These are phyloP conservation scores for Helotiales sp. DNA, from an alignment of 2,329 filamentous ascomycete genomes.

Conservation along the genomic window DNA sequence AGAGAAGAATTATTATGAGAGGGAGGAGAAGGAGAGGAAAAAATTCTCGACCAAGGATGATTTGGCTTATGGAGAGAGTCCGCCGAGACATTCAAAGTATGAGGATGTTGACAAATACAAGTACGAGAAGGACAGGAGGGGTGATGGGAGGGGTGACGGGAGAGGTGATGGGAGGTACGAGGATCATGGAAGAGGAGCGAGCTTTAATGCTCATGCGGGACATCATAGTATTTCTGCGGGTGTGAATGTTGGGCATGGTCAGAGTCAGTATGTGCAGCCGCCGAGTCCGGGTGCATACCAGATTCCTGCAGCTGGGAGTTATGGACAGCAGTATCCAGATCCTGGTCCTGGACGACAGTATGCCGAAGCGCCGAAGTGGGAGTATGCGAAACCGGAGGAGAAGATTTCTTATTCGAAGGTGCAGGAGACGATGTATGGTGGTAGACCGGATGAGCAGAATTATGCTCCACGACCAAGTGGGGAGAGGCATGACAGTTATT, in stretches of 20 bases:
- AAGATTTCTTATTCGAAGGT: slow-evolving; percentile 36
- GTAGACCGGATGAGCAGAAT: slow-evolving; percentile 15
- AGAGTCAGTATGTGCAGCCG: slow-evolving; percentile 17
- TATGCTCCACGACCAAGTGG: slow-evolving; percentile 17
- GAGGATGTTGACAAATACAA: slow-evolving; percentile 31
- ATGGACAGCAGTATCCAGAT: slow-evolving; percentile 11
- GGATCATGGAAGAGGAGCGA: slow-evolving; percentile 18
- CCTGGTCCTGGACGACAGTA: slow-evolving; percentile 11
- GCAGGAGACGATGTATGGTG: slow-evolving; percentile 19
- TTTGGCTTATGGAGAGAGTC: slow-evolving; percentile 7
- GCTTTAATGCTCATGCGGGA: slow-evolving; percentile 29
- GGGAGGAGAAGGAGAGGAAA: slow-evolving; percentile 17
- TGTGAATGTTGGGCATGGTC: slow-evolving; percentile 25
- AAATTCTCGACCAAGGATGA: slow-evolving; percentile 10
- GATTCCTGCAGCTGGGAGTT: slow-evolving; percentile 3
- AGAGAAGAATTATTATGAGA: slow-evolving; percentile 25
- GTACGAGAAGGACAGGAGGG: slow-evolving; percentile 27
- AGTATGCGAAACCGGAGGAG: slow-evolving; percentile 41
- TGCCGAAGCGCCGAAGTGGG: slow-evolving; percentile 35
- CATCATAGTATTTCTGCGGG: slow-evolving; percentile 26
- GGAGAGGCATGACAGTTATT: background rate
- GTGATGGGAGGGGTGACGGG: slow-evolving; percentile 22
- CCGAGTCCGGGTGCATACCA: slow-evolving; percentile 10
- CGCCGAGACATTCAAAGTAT: slow-evolving; percentile 26
- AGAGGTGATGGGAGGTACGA: slow-evolving; percentile 18